Percentiles rank a stretch among this genome's conserved stretches.
Conservation (phyloP, 2,329 filamentous ascomycete species). For the Cladorrhinum sp. region DNA sequence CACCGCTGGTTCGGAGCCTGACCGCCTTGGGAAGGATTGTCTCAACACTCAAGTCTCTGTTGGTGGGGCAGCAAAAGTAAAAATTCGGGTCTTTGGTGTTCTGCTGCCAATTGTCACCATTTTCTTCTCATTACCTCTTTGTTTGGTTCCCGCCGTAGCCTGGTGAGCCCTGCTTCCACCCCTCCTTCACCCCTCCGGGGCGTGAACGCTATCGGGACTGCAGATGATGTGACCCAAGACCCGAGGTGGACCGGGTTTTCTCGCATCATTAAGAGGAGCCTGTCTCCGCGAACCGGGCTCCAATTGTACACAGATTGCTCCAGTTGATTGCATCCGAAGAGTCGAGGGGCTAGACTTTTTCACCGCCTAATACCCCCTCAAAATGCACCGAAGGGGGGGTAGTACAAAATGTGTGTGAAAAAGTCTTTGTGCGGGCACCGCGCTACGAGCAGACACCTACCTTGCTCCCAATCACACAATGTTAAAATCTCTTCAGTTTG, state of each 20-base stretch:
- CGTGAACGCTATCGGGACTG: conserved; percentile 17
- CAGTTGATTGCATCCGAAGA: background rate
- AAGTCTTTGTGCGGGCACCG: background rate
- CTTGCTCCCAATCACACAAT: background rate
- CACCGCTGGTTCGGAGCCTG: conserved; percentile 23
- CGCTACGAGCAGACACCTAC: background rate
- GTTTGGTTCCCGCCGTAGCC: background rate
- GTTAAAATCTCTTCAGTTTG: background rate
- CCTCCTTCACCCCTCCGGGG: background rate
- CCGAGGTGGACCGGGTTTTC: conserved; percentile 17
- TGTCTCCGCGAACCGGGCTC: conserved; percentile 17
- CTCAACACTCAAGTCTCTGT: conserved; percentile 1
- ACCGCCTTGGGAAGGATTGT: conserved; percentile 12
- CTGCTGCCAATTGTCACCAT: background rate
- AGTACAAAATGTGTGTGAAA: background rate
- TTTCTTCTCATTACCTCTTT: background rate
- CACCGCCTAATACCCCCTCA: background rate
- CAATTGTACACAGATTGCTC: background rate
- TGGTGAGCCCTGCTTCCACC: conserved; percentile 9
- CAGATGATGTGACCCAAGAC: conserved; percentile 23
- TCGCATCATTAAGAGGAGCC: conserved; percentile 11
- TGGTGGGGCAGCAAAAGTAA: conserved; percentile 4
- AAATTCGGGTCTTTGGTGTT: conserved; percentile 6
- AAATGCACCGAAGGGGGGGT: background rate
- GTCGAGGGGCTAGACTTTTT: background rate